Conservation (phyloP, 106 monocot species). For the Hemerocallis citrina region DNA sequence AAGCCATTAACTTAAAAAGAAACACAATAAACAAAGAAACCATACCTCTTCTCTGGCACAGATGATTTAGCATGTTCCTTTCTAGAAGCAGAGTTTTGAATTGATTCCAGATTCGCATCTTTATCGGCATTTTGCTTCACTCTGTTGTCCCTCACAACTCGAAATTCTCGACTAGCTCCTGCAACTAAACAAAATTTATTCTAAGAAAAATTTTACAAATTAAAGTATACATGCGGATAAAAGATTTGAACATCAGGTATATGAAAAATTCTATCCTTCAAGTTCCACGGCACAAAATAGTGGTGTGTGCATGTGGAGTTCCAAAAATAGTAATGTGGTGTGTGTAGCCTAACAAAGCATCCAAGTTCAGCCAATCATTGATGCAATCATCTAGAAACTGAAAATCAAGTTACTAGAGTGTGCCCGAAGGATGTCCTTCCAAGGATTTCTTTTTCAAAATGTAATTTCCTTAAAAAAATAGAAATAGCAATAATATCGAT, state of each 20-base stretch:
- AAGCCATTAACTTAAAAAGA: too few species aligned
- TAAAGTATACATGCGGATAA: not conserved
- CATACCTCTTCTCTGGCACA: slow-evolving; percentile 31
- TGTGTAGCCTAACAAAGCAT: too few species aligned
- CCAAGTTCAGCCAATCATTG: too few species aligned
- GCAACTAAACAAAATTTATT: slow-evolving; percentile 15
- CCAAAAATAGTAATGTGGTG: too few species aligned
- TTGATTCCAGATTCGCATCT: slow-evolving; percentile 14
- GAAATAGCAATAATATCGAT: too few species aligned
- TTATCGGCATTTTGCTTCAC: slow-evolving; percentile 20
- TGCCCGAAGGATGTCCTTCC: too few species aligned
- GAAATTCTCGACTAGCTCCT: slow-evolving; percentile 43
- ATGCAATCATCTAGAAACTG: too few species aligned
- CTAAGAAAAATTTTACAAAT: not conserved
- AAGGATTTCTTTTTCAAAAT: too few species aligned
- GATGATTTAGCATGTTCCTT: slow-evolving; percentile 16
- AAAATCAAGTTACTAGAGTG: too few species aligned
- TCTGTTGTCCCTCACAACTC: slow-evolving; percentile 59
- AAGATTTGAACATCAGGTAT: not conserved
- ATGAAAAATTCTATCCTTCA: not conserved
- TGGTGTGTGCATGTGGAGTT: too few species aligned
- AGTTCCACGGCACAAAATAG: not conserved
- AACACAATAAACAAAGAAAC: not conserved
- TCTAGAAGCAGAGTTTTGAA: slow-evolving; percentile 13
- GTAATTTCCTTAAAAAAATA: too few species aligned